Evolutionary conservation across 352 stramenopile species (phyloP), one percentile per base, ranked within the genome.

Genomic region (Phytophthora ohioensis): DNA sequence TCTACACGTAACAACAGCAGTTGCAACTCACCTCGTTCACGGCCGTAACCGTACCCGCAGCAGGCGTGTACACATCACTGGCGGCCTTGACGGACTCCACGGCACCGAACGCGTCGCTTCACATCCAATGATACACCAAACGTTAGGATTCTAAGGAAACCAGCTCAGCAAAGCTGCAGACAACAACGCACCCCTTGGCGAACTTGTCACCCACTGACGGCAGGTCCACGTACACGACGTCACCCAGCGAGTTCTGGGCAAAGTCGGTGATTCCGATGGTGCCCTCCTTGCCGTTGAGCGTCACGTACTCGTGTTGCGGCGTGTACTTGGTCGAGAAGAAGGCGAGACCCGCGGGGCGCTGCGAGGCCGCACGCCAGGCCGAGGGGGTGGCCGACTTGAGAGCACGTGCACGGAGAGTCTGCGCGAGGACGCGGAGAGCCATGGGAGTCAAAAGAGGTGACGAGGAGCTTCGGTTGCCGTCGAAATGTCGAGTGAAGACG

Each of bases 21-120:
- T 35, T 64, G 4, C 12, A 30, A 5, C 66, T 15, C 34, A 92
- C 87, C 71, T 98, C 90, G 79, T 99, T 99, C 6, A 98, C 74
- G 57, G 97, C 97, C 35, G 97, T 69, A 41, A 99, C 85, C 43
- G 87, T 98, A 65, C 98, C 97, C 46, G 80, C 79, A 21, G 98
- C 93, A 41, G 97, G 97, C 42, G 88, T 82, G 82, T 99, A 99
- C 57, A 99, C 94, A 64, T 99, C 98, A 32, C 90, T 98, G 30
- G 98, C 97, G 49, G 97, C 97, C 90, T 99, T 99, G 53, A 99
- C 97, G 31, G 97, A 99, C 84, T 99, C 98, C 4, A 99, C 97
- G 45, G 93, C 96, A 64, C 96, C 97, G 77, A 99, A 99, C 35
- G 82, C 76, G 35, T 99, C 91, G 45, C 91, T 98, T 54, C 17